A percentile compares a stretch with the other conserved stretches of the same genome.
These are phyloP conservation scores for Aspergillus saccharolyticus DNA, from an alignment of 495 filamentous ascomycete genomes.

Conservation along the genomic window DNA sequence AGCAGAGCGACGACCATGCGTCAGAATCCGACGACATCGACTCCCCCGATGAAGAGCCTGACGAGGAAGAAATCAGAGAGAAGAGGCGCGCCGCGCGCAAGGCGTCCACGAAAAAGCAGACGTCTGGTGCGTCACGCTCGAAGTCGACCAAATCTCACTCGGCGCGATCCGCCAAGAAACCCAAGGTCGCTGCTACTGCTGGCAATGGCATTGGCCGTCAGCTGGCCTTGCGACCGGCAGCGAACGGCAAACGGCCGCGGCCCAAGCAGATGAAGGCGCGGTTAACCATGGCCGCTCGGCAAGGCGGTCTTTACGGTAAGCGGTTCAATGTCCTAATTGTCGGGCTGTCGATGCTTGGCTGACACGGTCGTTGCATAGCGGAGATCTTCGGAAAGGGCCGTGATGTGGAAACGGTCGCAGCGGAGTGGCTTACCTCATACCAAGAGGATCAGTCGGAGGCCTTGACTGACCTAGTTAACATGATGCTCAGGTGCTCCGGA, in stretches of 20 bases:
- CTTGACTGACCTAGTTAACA: conserved; percentile 81
- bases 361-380: conserved; percentile 42
- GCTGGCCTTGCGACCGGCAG: conserved; percentile 45
- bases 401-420: conserved; percentile 67
- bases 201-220: conserved; percentile 52
- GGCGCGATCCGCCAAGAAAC: conserved; percentile 37
- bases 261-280: conserved; percentile 53
- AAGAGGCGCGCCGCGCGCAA: conserved; percentile 44
- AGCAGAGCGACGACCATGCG: conserved; percentile 51
- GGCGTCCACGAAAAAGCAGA: conserved; percentile 59
- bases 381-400: conserved; percentile 75
- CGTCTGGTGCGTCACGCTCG: conserved; percentile 29
- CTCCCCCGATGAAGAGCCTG: conserved; percentile 49
- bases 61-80: conserved; percentile 63
- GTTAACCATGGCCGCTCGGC: conserved; percentile 59
- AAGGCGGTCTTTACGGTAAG: conserved; percentile 74
- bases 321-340: conserved; percentile 2
- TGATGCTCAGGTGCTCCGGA: conserved; percentile 77
- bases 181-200: conserved; percentile 50
- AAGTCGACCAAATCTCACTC: conserved; percentile 23
- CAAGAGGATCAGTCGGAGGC: conserved; percentile 59
- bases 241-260: conserved; percentile 40
- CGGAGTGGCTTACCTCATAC: conserved; percentile 74
- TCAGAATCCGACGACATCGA: conserved; percentile 49
- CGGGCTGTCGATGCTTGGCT: conserved; percentile 8